Base-by-base conservation (phyloP, 176 grass and related monocot species). In the Lolium perenne region DNA sequence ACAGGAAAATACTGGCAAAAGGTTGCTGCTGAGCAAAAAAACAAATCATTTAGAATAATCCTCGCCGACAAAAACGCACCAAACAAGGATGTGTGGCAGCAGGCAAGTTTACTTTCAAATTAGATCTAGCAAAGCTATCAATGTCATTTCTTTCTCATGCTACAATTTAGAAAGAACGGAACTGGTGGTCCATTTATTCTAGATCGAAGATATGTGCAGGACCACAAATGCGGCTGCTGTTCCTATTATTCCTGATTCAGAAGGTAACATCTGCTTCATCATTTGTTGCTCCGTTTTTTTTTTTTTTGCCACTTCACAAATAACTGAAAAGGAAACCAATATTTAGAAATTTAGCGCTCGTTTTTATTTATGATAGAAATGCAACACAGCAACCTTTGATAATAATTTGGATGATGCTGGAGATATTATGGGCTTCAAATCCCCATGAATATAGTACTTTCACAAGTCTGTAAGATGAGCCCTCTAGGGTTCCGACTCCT, bases 61-160 rank as follows among this genome's bases (percentile, higher is more conserved):
- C 91, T 98, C 35, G 93, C 91, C 40, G 95, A 98, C 85, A 98
- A 98, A 88, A 98, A 98, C 87, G 93, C 95, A 67, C 95, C 95
- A 79, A 95, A 98, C 6, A 88, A 94, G 86, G 88, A 94, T 80
- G 95, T 94, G 45, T 98, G 95, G 93, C 81, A 74, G 54, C 90
- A 98, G 93, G 95, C 76, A 87, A 84, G 83, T 70, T 70, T 86
- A 50, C 32, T 74, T 47, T 86, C 65, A 77, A 22, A 57, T 84
- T 48, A 55, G 26, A 83, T 78, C 10, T 15, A 82, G 50, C 23
- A 29, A n/a, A 3, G 2, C 15, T 29, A 65, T 21, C 41, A 47
- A 14, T 72, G 67, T 47, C 6, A 47, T 72, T 47, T 74, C 66
- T 55, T 80, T 71, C 9, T 6, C 46, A 62, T 77, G 12, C 13